Evolutionary conservation across 2,329 filamentous ascomycete genomes (phyloP).

Genomic region (Cladosporium sp.): DNA sequence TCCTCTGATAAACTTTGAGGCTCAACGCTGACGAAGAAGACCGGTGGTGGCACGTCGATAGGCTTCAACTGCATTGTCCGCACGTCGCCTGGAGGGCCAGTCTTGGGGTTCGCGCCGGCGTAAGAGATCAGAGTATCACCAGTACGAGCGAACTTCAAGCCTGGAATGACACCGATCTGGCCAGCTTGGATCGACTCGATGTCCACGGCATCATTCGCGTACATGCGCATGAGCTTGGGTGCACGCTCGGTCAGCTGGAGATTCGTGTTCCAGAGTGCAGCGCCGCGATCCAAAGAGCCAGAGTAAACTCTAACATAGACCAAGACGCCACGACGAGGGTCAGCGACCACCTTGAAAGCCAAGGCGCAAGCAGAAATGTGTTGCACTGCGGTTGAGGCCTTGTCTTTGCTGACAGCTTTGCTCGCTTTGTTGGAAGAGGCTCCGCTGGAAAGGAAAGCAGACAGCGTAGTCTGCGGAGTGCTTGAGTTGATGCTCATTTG

Average conservation of each 20-base stretch:
- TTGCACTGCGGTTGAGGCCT: conserved; percentile 37
- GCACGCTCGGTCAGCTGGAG: conserved; percentile 74
- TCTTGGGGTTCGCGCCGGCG: conserved; percentile 55
- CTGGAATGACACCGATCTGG: conserved; percentile 90
- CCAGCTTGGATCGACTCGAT: conserved; percentile 75
- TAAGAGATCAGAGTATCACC: conserved; percentile 87
- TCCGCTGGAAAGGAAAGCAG: neutral
- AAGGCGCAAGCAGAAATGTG: conserved; percentile 67
- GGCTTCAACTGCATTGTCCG: conserved; percentile 78
- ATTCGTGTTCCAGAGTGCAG: conserved; percentile 81
- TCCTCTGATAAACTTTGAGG: conserved; percentile 73
- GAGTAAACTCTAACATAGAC: conserved; percentile 93
- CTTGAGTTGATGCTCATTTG: conserved; percentile 48
- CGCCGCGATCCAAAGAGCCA: conserved; percentile 70
- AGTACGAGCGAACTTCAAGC: conserved; percentile 85
- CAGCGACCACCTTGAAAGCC: conserved; percentile 91
- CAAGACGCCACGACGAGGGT: conserved; percentile 77
- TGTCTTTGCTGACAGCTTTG: conserved; percentile 39
- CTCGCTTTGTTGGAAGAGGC: conserved; percentile 34
- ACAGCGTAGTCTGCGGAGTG: conserved; percentile 1
- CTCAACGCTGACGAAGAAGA: conserved; percentile 95
- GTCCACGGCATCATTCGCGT: conserved; percentile 81
- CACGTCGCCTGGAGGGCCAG: conserved; percentile 63
- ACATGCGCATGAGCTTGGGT: conserved; percentile 81
- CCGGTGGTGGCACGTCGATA: conserved; percentile 84